Evolutionary conservation across 2,329 filamentous ascomycete species (phyloP).

Genomic region (Phoma sp.): DNA sequence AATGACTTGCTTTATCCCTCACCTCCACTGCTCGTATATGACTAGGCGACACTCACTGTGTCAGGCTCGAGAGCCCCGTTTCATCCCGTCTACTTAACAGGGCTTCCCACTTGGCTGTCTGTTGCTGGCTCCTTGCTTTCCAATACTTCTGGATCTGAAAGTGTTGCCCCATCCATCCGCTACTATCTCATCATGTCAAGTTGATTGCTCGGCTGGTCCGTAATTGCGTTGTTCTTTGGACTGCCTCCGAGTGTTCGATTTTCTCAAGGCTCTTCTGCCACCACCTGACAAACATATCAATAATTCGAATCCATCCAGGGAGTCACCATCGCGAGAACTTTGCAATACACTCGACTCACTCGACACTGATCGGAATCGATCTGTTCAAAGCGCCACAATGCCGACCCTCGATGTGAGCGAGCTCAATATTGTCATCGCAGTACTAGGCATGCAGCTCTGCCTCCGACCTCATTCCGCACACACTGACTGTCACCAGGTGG

Average conservation of each 20-base stretch:
- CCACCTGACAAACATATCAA: background rate
- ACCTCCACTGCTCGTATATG: background rate
- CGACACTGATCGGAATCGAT: background rate
- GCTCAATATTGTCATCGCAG: constrained; percentile 58
- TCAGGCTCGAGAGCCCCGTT: constrained; percentile 2
- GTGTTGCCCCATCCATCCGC: background rate
- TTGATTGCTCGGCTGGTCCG: constrained; percentile 3
- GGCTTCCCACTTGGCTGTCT: background rate
- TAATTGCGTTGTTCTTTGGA: background rate
- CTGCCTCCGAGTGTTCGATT: background rate
- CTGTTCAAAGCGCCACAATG: constrained; percentile 37
- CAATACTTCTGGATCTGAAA: background rate
- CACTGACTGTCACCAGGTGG: constrained; percentile 42
- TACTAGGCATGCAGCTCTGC: constrained; percentile 49
- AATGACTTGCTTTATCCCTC: constrained; percentile 4
- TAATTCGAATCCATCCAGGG: background rate
- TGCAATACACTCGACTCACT: background rate
- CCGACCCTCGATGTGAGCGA: constrained; percentile 58
- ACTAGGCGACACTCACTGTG: constrained; percentile 1
- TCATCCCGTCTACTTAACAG: constrained; percentile 4
- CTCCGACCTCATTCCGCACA: too few relatives aligned
- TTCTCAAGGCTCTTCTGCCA: background rate
- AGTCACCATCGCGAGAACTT: background rate
- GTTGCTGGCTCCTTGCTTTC: background rate
- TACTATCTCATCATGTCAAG: background rate